Base-by-base conservation (phyloP, 352 stramenopile genomes). In the Elongisporangium prolatum region DNA sequence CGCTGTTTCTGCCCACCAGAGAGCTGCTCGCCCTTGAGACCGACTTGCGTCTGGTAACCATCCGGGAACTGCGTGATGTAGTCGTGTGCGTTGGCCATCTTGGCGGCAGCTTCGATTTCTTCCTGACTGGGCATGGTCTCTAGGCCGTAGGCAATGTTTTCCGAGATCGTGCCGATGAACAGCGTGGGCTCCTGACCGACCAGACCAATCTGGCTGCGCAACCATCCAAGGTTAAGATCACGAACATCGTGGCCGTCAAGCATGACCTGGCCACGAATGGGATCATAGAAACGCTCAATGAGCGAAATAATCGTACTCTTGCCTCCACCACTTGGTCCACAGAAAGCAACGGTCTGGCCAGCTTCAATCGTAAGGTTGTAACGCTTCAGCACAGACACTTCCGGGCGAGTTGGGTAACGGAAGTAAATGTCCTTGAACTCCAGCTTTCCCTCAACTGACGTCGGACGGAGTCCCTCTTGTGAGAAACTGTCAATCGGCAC, bases 91-190 rank as follows among this genome's bases (percentile, higher is more conserved):
- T 76, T 76, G 21, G 69, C 66, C 63, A 73, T n/a, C n/a, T n/a
- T n/a, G 40, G 68, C 67, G 20, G 90, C 90, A 25, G 94, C 82
- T 52, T 88, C 61, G 13, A 93, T n/a, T n/a, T 97, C 72, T 51
- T 96, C 92, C 17, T 72, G 71, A 11, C 88, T 68, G 16, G 91
- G 86, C 54, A 97, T 91, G 0, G 48, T 57, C 16, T 68, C 60
- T 53, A 68, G 60, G 96, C 50, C 50, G 16, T 65, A 61, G 34
- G 56, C 78, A 52, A 91, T 76, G 13, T 54, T 67, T 17, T 63
- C 55, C 11, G 55, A 55, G 7, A 63, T 63, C 44, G 55, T 67
- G 21, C 50, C 55, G 20, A 66, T 59, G 34, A 58, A 61, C 25
- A 65, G 40, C 38, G 54, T 62, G 38, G 60, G 54, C 40, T 62